Percentiles rank a stretch among this genome's conserved stretches.
Conservation (phyloP, 1,284 basidiomycete genomes). For the Microbotryum intermedium region DNA sequence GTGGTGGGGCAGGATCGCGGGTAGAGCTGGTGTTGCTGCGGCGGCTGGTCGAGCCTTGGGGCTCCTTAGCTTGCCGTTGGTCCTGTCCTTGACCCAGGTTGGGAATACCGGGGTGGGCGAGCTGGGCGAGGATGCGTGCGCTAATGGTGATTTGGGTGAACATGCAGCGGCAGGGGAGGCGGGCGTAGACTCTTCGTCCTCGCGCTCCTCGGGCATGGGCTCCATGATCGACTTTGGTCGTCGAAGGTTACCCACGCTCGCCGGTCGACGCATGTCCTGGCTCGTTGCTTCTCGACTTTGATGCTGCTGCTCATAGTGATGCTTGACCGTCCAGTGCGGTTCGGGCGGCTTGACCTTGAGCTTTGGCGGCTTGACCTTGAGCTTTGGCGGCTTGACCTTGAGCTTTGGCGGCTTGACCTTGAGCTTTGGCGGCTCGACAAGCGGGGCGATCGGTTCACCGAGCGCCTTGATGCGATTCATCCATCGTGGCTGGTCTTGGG, state of each 20-base stretch:
- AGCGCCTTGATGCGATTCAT: constrained; percentile 18
- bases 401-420: not conserved
- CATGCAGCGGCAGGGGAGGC: too few species aligned
- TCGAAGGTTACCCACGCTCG: constrained; percentile 10
- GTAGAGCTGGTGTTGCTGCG: too few species aligned
- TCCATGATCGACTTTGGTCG: constrained; percentile 5
- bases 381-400: not conserved
- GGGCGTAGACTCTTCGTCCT: constrained; percentile 8
- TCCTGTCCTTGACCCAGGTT: too few species aligned
- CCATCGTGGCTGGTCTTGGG: constrained; percentile 19
- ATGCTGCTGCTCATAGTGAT: constrained; percentile 9
- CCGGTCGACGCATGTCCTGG: constrained; percentile 6
- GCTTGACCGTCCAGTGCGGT: constrained; percentile 21
- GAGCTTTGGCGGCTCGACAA: not conserved
- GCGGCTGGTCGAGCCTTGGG: too few species aligned
- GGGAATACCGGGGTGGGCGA: too few species aligned
- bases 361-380: not conserved
- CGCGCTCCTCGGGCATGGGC: constrained; percentile 15
- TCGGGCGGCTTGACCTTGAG: constrained; percentile 2
- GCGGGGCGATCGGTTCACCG: constrained; percentile 18
- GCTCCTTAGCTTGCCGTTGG: too few species aligned
- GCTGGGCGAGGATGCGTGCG: too few species aligned
- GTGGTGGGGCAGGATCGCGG: too few species aligned
- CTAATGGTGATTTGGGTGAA: too few species aligned
- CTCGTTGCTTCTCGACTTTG: not conserved